Evolutionary conservation across 176 grass and related monocot species (phyloP).

Genomic region (Avena eriantha): DNA sequence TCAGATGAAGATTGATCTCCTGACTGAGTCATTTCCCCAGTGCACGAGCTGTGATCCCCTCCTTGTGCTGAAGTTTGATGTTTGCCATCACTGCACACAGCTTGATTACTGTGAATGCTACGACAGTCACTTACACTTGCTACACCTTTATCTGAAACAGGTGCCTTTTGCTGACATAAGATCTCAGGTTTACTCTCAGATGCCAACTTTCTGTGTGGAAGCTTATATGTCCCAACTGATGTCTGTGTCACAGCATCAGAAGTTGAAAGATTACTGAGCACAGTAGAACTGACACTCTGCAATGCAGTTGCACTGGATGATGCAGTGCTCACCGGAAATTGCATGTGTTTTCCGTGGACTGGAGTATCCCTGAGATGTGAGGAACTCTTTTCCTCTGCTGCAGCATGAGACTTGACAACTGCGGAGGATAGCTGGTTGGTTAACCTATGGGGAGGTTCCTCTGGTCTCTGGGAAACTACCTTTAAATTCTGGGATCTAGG

Average conservation of each 20-base stretch:
- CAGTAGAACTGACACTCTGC: conserved; percentile 19
- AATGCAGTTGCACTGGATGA: conserved; percentile 30
- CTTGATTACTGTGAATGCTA: conserved; percentile 35
- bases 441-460: conserved; percentile 5
- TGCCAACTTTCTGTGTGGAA: conserved; percentile 27
- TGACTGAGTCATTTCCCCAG: conserved; percentile 9
- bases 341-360: conserved; percentile 36
- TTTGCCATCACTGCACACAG: conserved; percentile 23
- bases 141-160: conserved; percentile 31
- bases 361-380: conserved; percentile 39
- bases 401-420: conserved; percentile 37
- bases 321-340: conserved; percentile 12
- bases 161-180: conserved; percentile 15
- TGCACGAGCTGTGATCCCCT: conserved; percentile 17
- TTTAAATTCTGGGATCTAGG: conserved; percentile 33
- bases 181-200: conserved; percentile 35
- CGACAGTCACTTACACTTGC: conserved; percentile 16
- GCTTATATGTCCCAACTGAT: conserved; percentile 33
- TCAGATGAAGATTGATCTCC: conserved; percentile 31
- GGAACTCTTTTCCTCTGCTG: conserved; percentile 44
- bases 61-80: conserved; percentile 41
- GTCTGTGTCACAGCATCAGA: conserved; percentile 34
- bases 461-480: conserved; percentile 28
- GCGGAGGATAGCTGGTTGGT: conserved; percentile 7
- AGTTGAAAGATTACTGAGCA: conserved; percentile 29